These are phyloP conservation scores for Wakefieldia striispora DNA, from an alignment of 768 basidiomycete species.

Conservation along the genomic window DNA sequence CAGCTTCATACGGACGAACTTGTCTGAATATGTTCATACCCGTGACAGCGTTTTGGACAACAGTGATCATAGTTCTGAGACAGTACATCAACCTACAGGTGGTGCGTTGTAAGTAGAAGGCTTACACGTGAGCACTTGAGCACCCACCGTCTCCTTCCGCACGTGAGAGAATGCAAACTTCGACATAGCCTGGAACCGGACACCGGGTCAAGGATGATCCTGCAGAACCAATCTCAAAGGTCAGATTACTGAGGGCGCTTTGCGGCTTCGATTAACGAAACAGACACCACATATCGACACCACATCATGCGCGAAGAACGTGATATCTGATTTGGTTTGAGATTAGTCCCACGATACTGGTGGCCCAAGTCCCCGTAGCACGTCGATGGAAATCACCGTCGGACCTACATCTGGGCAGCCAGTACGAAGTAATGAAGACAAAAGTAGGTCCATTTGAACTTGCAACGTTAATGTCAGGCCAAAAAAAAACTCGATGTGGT, in stretches of 20 bases:
- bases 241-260: constrained; percentile 6
- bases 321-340: constrained; percentile 2
- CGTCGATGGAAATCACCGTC: not conserved
- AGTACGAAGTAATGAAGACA: constrained; percentile 19
- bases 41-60: constrained; percentile 39
- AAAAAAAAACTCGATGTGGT: constrained; percentile 27
- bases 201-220: constrained; percentile 21
- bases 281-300: constrained; percentile 5
- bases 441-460: constrained; percentile 16
- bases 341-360: constrained; percentile 6
- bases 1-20: constrained; percentile 27
- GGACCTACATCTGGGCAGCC: constrained; percentile 8
- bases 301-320: constrained; percentile 9
- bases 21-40: constrained; percentile 37
- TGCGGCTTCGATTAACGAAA: constrained; percentile 28
- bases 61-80: constrained; percentile 17
- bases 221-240: constrained; percentile 18
- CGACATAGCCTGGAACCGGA: not conserved
- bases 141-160: not conserved
- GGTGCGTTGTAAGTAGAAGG: not conserved
- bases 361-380: not conserved
- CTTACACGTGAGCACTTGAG: constrained; percentile 26
- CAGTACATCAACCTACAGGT: not conserved
- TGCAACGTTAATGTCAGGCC: constrained; percentile 15
- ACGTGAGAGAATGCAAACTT: constrained; percentile 25